These are phyloP conservation scores for Coffea canephora DNA, from an alignment of 257 asterid species.

Conservation along the genomic window DNA sequence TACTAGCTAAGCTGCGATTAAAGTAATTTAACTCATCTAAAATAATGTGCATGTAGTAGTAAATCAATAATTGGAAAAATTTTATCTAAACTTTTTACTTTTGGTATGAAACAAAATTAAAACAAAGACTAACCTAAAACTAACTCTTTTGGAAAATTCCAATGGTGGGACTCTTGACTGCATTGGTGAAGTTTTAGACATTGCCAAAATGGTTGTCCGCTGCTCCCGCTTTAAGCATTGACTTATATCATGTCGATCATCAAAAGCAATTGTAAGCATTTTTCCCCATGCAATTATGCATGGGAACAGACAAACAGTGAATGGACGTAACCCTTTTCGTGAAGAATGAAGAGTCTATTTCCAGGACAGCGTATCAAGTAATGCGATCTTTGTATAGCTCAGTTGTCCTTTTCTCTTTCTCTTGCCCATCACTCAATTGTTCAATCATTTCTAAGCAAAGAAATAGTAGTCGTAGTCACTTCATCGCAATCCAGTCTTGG, in stretches of 20 bases:
- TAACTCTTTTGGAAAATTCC: not conserved
- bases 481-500: not conserved
- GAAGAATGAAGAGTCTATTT: not conserved
- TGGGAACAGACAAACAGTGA: not conserved
- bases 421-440: not conserved
- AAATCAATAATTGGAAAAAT: too few relatives aligned
- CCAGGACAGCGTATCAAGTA: not conserved
- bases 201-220: too few relatives aligned
- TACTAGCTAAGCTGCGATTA: too few relatives aligned
- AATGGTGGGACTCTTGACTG: not conserved
- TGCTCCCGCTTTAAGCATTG: too few relatives aligned
- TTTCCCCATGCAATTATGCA: not conserved
- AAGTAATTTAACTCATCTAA: too few relatives aligned
- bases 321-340: not conserved
- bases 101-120: too few relatives aligned
- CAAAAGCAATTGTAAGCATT: not conserved
- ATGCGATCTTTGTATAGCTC: not conserved
- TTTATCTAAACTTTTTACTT: too few relatives aligned
- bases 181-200: too few relatives aligned
- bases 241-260: not conserved
- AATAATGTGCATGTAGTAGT: too few relatives aligned
- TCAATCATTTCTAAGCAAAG: not conserved
- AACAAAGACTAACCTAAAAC: too few relatives aligned
- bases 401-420: not conserved
- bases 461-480: not conserved